Base-by-base conservation (phyloP, 2,329 filamentous ascomycete genomes). In the Rachicladosporium sp. region DNA sequence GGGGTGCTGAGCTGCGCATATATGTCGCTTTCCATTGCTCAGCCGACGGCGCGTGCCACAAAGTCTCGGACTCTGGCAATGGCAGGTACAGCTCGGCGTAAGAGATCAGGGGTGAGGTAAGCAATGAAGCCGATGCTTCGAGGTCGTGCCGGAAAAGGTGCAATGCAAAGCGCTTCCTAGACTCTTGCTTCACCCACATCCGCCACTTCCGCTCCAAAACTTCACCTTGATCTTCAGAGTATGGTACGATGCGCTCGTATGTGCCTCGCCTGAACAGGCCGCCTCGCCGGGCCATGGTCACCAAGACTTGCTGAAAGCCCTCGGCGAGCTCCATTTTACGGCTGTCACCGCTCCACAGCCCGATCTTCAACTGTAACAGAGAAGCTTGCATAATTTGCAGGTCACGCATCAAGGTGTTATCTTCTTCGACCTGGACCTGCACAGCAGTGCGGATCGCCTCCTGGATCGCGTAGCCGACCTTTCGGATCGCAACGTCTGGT, bases 61-160 rank as follows among this genome's bases (percentile, higher is more conserved):
- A 55, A 9, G 71, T 66, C 39, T 70, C 67, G 0, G 73, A 64
- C 43, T 72, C 73, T 0, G 81, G 80, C 0, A 86, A 57, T 1
- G 79, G 78, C 2, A 84, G 60, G 3, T 73, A 73, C 36, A 85
- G 61, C 50, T 85, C 81, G 0, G 77, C 69, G 50, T 82, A 85
- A 0, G 79, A 80, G 46, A 84, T 74, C 12, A 76, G 62, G 0
- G 78, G 76, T 43, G 73, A 78, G 13, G 72, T 75, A 39, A 81
- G 64, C 3, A 80, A 67, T 1, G 76, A 74, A 63, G 85, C 79
- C 2, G 80, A 82, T 3, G 73, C 68, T 44, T 82, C 76, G 0
- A 76, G 68, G 50, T 85, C 80, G 42, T 78, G 70, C 4, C 79
- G 58, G 47, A 80, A 80, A 10, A 74, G 62, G 51, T 80, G 76